Evolutionary conservation across 441 rosid species (phyloP).

Genomic region (Isatis lusitanica): DNA sequence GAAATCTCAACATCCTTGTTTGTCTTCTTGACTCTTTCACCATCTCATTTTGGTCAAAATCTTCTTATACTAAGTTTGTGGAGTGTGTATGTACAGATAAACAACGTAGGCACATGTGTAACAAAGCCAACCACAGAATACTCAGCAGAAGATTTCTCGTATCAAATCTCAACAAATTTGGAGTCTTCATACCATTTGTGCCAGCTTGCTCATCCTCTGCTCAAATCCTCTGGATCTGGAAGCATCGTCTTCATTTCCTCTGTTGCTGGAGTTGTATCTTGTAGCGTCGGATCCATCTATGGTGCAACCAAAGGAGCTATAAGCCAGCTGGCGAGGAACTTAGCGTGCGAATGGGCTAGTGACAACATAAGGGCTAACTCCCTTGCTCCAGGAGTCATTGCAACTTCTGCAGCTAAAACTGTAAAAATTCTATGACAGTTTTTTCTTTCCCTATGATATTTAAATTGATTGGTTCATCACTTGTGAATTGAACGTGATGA

Average conservation of each 20-base stretch:
- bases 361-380: slow-evolving; percentile 15
- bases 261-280: slow-evolving; percentile 18
- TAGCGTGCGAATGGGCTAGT: slow-evolving; percentile 23
- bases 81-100: slow-evolving; percentile 32
- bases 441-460: too few species aligned
- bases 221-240: slow-evolving; percentile 19
- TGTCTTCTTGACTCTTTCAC: background rate
- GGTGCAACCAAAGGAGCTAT: slow-evolving; percentile 23
- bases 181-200: slow-evolving; percentile 41
- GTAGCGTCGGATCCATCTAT: slow-evolving; percentile 18
- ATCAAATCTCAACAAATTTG: slow-evolving; percentile 32
- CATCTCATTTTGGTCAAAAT: background rate
- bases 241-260: slow-evolving; percentile 21
- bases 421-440: background rate
- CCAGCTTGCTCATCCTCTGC: slow-evolving; percentile 28
- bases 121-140: slow-evolving; percentile 27
- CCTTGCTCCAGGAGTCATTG: slow-evolving; percentile 13
- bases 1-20: slow-evolving; percentile 12
- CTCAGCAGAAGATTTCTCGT: slow-evolving; percentile 34
- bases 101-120: slow-evolving; percentile 37
- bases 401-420: slow-evolving; percentile 21
- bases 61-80: background rate
- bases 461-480: background rate
- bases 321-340: slow-evolving; percentile 11
- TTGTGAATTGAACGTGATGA: background rate